Base-by-base conservation (phyloP, 2,329 filamentous ascomycete species). In the Fusarium tuaranense region DNA sequence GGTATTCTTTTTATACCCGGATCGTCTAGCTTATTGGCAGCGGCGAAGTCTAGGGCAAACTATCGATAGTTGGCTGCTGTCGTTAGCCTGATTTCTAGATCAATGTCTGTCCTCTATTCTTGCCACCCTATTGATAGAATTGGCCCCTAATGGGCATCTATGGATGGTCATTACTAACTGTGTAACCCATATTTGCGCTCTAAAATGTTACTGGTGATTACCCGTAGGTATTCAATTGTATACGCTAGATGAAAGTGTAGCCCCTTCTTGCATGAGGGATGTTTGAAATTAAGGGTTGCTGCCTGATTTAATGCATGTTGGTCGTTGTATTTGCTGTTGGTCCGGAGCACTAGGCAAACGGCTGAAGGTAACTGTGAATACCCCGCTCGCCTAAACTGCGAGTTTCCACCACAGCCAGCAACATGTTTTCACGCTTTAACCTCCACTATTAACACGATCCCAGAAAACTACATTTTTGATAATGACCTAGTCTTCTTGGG, bases 401-500 rank as follows among this genome's bases (percentile, higher is more conserved):
- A 55, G 22, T 64, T 64, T 57, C 41, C 57, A 13, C 51, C 48
- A 69, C 51, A 66, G 22, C 51, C 38, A 57, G 32, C 32, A 9
- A 22, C 27, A 6, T 46, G 25, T 60, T 38, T 48, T 60, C 34
- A 67, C 27, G n/a, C 38, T 67, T 66, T 46, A 25, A 44, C 46
- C 38, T 57, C 36, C 25, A 39, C 46, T 14, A 38, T 25, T 25
- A 5, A 25, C 25, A 25, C 25, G 25, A 25, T 25, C 25, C 25
- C 25, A 51, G 46, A 51, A 27, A 51, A 51, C 22, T 51, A 63
- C 25, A 55, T 20, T 27, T 66, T 41, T 58, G 46, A 63, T 38
- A 46, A 74, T 72, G 63, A 25, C 51, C 32, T 51, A 72, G 46
- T 18, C 55, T 55, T 61, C 65, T 69, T 73, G 68, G 70, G 70